phyloP scores from a whole-genome alignment of 306 rosid genomes.

The Cucurbita argyrosperma region DNA sequence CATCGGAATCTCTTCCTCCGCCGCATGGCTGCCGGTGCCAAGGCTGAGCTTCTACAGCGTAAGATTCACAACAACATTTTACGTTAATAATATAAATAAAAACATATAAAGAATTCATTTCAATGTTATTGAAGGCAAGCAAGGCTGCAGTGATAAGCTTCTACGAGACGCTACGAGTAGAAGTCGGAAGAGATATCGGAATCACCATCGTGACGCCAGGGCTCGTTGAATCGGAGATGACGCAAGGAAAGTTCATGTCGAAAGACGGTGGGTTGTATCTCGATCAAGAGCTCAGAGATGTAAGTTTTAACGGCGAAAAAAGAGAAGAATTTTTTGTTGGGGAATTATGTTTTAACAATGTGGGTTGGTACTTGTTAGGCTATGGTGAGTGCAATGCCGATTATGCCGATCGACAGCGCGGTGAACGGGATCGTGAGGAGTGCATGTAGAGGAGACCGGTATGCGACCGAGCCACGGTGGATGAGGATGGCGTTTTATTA shows the following conservation, averaged over 20 bases:
- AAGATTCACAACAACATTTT: background rate
- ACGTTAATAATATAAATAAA: no score
- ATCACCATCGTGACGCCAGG: conserved; percentile 56
- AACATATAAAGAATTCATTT: no score
- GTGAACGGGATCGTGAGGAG: conserved; percentile 36
- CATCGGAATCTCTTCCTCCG: conserved; percentile 35
- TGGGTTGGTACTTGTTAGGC: conserved; percentile 8
- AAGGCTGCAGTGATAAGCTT: conserved; percentile 52
- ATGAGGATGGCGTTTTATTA: conserved; percentile 22
- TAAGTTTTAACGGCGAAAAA: background rate
- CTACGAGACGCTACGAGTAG: conserved; percentile 41
- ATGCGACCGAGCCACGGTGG: conserved; percentile 41
- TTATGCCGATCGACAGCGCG: conserved; percentile 21
- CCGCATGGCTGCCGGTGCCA: conserved; percentile 40
- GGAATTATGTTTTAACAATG: background rate
- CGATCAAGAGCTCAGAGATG: conserved; percentile 47
- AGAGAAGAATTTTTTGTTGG: no score
- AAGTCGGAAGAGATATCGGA: conserved; percentile 44
- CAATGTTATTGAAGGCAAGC: conserved; percentile 25
- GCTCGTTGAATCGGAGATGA: conserved; percentile 43
- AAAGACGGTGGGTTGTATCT: conserved; percentile 25
- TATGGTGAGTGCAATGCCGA: conserved; percentile 24
- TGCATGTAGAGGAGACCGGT: conserved; percentile 36
- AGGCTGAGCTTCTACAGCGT: conserved; percentile 29
- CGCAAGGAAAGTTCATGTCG: conserved; percentile 39